Evolutionary conservation across 352 stramenopile genomes (phyloP), one percentile per base, ranked within the genome.

Genomic region (Globisporangium polare): DNA sequence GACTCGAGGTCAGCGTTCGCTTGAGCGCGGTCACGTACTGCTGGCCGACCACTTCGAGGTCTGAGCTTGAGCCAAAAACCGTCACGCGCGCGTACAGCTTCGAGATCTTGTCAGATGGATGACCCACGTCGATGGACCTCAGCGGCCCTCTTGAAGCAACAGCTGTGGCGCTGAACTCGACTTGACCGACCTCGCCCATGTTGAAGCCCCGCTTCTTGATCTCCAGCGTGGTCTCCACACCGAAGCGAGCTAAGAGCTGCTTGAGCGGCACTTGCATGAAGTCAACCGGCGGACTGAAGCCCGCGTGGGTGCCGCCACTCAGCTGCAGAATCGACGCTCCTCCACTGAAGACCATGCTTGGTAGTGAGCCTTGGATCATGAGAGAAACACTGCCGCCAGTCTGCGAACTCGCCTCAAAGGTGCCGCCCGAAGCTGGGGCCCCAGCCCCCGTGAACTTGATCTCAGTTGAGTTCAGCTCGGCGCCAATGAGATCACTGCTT

Each of bases 361-460:
- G 80, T 8, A 90, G 50, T 15, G 69, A 73, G 41, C 83, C 78
- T 58, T 92, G 83, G 26, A 90, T 68, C 77, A 90, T 89, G 9
- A 92, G 58, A 8, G 78, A 78, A 5, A 89, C 60, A 49, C 75
- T 88, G 5, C 83, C 78, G 26, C 77, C 75, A 1, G 77, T 89
- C 20, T 71, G 65, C 2, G 82, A 85, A 13, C 55, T 67, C n/a
- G 72, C 74, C 37, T 60, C 54, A 10, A 83, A 74, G 0, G 37
- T 51, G 3, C 63, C 65, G 27, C 65, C 70, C 10, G 26, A 22
- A 5, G 74, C 37, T 4, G 45, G 31, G 5, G 60, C 62, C 6
- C 27, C 15, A 0, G 51, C 50, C 13, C 62, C 67, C 27, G 80
- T 67, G 56, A 83, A 85, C 6, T 63, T 65, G 24, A 88, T 60